Evolutionary conservation across 2,329 filamentous ascomycete genomes (phyloP).

Genomic region (Thielaviopsis ethacetica): DNA sequence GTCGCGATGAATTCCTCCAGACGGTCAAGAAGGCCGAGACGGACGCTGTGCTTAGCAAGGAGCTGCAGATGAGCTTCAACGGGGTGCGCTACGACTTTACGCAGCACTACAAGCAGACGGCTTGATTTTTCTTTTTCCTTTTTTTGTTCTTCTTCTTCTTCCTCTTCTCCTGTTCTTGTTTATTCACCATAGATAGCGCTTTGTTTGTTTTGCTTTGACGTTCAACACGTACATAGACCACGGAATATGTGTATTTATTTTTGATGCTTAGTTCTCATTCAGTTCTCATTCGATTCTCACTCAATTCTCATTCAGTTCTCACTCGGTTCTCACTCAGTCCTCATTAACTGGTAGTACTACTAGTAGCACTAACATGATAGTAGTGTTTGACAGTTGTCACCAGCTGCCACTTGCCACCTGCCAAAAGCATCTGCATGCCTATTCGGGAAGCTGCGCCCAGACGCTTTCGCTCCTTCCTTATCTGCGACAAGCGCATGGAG

Average conservation of each 20-base stretch:
- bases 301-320: too few relatives aligned
- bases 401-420: background rate
- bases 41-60: conserved; percentile 19
- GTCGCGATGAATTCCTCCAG: conserved; percentile 25
- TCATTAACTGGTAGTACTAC: too few relatives aligned
- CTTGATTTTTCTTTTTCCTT: too few relatives aligned
- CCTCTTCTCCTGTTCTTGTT: background rate
- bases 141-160: background rate
- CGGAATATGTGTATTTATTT: background rate
- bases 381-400: background rate
- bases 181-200: conserved; percentile 2
- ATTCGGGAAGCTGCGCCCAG: background rate
- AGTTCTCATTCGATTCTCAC: too few relatives aligned
- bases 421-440: background rate
- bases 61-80: conserved; percentile 22
- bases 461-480: background rate
- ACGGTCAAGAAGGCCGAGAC: conserved; percentile 21
- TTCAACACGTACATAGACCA: conserved; percentile 4
- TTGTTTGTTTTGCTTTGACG: background rate
- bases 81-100: conserved; percentile 28
- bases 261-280: too few relatives aligned
- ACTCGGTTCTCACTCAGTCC: too few relatives aligned
- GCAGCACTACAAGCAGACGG: conserved; percentile 23
- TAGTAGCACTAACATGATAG: too few relatives aligned
- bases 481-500: background rate